Evolutionary conservation across 2,329 filamentous ascomycete genomes (phyloP), one percentile per base, ranked within the genome.

Genomic region (Cadophora luteo-olivacea): DNA sequence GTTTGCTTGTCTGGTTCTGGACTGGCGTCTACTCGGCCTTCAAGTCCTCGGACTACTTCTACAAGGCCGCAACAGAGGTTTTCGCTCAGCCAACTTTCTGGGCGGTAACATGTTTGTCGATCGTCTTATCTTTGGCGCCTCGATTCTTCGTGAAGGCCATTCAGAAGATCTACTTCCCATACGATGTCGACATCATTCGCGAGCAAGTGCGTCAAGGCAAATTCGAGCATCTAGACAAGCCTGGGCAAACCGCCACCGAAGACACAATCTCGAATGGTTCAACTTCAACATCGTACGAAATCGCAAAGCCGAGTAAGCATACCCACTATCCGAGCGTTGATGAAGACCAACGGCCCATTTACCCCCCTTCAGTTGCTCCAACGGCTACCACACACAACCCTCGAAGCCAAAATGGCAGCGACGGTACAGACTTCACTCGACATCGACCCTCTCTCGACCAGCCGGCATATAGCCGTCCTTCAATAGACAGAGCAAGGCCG

Each of bases 91-190:
- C 95, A 54, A 89, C 89, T 0, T 99, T 97, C 83, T 99, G 96
- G 96, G 90, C 92, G 22, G 85, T 93, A 60, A 88, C 93, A 65
- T 84, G 96, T 61, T 82, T 97, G 66, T 93, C 92, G 1, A 88
- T 94, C 0, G 86, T 93, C 72, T 87, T 97, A 66, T 95, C 92
- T 79, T 82, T 99, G 62, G 89, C 97, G 68, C 96, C 96, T 12
- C 90, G 96, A 32, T 97, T 98, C 79, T 87, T 88, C 60, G 85
- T 92, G 82, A 99, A 99, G 82, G 85, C 90, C 38, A 81, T 96
- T 61, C 96, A 98, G 80, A 99, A 99, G 82, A 92, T 97, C 65
- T 98, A 94, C 82, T 92, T 91, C 80, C 96, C 96, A 4, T 91
- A 91, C 73, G 96, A 99, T 76, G 90, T 97, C 68, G 96, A 99